Conservation (phyloP, 306 rosid genomes). For the Glycine tomentella region DNA sequence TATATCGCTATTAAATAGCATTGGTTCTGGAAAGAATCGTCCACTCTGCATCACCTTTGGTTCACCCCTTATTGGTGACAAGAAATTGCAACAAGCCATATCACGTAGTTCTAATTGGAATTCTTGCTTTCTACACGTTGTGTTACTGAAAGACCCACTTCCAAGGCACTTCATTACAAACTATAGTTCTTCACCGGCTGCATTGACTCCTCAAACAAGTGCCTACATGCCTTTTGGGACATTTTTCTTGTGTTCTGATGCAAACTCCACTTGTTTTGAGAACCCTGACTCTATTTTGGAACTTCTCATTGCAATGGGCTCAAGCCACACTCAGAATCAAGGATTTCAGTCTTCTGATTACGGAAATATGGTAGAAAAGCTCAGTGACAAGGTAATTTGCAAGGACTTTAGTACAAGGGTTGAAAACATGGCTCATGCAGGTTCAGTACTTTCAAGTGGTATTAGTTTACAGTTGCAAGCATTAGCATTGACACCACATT, state of each 20-base stretch:
- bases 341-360: conserved; percentile 39
- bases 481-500: conserved; percentile 41
- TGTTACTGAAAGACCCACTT: conserved; percentile 56
- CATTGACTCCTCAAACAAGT: background rate
- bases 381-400: conserved; percentile 39
- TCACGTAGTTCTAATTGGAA: conserved; percentile 58
- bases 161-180: conserved; percentile 44
- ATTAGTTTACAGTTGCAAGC: conserved; percentile 53
- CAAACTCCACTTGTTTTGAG: conserved; percentile 57
- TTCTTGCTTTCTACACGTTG: conserved; percentile 72
- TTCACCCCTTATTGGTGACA: conserved; percentile 69
- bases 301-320: conserved; percentile 36
- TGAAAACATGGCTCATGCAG: background rate
- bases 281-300: conserved; percentile 47
- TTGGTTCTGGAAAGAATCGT: conserved; percentile 51
- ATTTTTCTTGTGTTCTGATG: conserved; percentile 57
- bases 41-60: conserved; percentile 83
- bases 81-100: conserved; percentile 49
- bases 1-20: conserved; percentile 56
- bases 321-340: conserved; percentile 25
- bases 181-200: background rate
- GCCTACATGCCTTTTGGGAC: conserved; percentile 68
- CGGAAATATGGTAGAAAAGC: conserved; percentile 44
- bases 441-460: conserved; percentile 42
- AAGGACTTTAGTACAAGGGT: background rate